phyloP scores from a whole-genome alignment of 164 flowering plant species.

The Chloranthus sessilifolius region DNA sequence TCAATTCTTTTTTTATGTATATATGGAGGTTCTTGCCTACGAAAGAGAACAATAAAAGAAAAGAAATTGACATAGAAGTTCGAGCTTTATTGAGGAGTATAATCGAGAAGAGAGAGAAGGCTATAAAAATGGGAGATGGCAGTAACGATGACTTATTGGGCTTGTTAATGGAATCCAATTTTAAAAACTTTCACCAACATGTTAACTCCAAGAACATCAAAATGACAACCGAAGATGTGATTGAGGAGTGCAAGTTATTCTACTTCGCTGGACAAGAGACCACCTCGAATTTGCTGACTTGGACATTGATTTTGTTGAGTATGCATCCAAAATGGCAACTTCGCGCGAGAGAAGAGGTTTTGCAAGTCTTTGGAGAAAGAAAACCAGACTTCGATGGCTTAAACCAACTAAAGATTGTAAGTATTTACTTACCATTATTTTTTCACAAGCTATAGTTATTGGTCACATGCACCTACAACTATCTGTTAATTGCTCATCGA shows the following conservation, averaged over 20 bases:
- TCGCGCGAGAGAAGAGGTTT: slow-evolving; percentile 46
- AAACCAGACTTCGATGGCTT: slow-evolving; percentile 26
- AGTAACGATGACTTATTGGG: slow-evolving; percentile 13
- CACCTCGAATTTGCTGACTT: slow-evolving; percentile 33
- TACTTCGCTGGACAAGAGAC: slow-evolving; percentile 53
- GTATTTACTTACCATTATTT: no score
- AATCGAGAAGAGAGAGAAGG: slow-evolving; percentile 13
- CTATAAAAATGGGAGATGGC: slow-evolving; percentile 6
- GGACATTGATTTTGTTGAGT: slow-evolving; percentile 37
- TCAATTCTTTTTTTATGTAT: no score
- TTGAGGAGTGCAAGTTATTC: slow-evolving; percentile 50
- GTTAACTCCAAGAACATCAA: slow-evolving; percentile 2
- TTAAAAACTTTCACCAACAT: neutral
- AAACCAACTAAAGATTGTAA: slow-evolving; percentile 34
- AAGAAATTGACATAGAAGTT: slow-evolving; percentile 3
- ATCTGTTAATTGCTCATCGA: no score
- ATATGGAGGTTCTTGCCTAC: slow-evolving; percentile 18
- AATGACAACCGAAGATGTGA: slow-evolving; percentile 39
- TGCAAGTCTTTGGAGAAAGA: slow-evolving; percentile 20
- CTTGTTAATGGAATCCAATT: slow-evolving; percentile 14
- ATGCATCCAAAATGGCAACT: slow-evolving; percentile 46
- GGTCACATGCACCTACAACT: no score
- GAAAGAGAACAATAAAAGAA: slow-evolving; percentile 10
- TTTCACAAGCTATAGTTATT: no score
- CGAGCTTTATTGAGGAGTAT: slow-evolving; percentile 5